Percentiles rank a stretch among this genome's conserved stretches.
Evolutionary conservation across 441 rosid genomes (phyloP).

Genomic region (Francoa sonchifolia): DNA sequence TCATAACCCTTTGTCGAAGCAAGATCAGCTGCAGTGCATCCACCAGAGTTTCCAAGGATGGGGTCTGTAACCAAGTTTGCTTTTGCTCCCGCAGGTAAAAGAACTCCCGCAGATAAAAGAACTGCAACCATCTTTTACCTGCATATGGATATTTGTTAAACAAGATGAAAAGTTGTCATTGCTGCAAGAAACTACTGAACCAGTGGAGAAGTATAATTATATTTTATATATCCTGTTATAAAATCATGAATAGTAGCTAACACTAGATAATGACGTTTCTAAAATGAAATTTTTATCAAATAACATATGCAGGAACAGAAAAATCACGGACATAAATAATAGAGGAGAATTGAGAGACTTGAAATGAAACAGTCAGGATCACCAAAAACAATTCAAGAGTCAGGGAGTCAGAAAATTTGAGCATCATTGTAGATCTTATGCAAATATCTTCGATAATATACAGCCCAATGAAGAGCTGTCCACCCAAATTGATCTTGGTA

Average conservation of each 20-base stretch:
- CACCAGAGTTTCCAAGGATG: constrained; percentile 48
- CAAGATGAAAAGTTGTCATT: background rate
- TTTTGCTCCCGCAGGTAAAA: constrained; percentile 86
- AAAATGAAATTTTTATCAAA: too few species aligned
- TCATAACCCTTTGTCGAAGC: constrained; percentile 68
- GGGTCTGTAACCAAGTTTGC: constrained; percentile 94
- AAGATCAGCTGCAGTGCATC: constrained; percentile 81
- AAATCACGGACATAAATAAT: too few species aligned
- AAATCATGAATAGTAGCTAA: too few species aligned
- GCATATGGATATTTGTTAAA: constrained; percentile 16
- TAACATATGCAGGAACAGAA: too few species aligned
- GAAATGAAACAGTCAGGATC: too few species aligned
- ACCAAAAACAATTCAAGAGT: background rate
- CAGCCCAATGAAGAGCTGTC: constrained; percentile 99
- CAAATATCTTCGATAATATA: constrained; percentile 61
- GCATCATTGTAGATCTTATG: background rate
- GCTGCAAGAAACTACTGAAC: background rate
- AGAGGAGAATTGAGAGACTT: too few species aligned
- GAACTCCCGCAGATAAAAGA: constrained; percentile 85
- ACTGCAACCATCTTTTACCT: constrained; percentile 95
- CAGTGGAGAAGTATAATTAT: background rate
- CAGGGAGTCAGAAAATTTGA: background rate
- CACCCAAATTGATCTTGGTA: constrained; percentile 87
- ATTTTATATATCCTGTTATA: background rate
- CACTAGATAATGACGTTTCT: too few species aligned